Conservation (phyloP, 192 early-diverging fungal species). For the Umbelopsis sp. region DNA sequence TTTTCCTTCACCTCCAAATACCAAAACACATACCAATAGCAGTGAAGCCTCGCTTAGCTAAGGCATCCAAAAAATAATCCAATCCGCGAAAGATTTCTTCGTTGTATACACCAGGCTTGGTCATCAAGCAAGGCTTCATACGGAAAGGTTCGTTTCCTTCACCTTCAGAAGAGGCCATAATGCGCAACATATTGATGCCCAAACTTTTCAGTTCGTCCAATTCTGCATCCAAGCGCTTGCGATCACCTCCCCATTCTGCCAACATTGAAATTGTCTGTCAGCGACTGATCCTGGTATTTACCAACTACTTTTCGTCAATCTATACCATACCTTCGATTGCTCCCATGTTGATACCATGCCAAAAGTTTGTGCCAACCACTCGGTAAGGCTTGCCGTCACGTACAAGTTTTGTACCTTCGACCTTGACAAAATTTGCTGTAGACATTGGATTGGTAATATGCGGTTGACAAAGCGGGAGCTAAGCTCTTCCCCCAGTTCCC, state of each 20-base stretch:
- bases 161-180: conserved; percentile 67
- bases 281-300: not conserved
- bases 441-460: not conserved
- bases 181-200: conserved; percentile 63
- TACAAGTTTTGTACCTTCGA: conserved; percentile 40
- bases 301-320: not conserved
- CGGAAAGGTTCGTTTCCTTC: conserved; percentile 53
- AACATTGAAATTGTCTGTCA: not conserved
- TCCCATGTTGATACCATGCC: conserved; percentile 76
- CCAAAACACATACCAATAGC: conserved; percentile 40
- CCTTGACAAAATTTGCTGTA: conserved; percentile 42
- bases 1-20: too few relatives aligned
- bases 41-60: conserved; percentile 54
- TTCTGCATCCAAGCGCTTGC: conserved; percentile 54
- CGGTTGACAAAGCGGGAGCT: not conserved
- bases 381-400: conserved; percentile 37
- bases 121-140: conserved; percentile 61
- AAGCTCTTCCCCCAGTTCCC: not conserved
- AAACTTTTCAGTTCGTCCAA: conserved; percentile 42
- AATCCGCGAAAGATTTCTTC: conserved; percentile 59
- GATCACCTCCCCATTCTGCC: conserved; percentile 46
- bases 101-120: conserved; percentile 54
- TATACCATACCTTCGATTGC: conserved; percentile 29
- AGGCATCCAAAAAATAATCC: conserved; percentile 64
- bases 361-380: conserved; percentile 65